Conservation (phyloP, 1,284 basidiomycete genomes). For the Naganishia cerealis region DNA sequence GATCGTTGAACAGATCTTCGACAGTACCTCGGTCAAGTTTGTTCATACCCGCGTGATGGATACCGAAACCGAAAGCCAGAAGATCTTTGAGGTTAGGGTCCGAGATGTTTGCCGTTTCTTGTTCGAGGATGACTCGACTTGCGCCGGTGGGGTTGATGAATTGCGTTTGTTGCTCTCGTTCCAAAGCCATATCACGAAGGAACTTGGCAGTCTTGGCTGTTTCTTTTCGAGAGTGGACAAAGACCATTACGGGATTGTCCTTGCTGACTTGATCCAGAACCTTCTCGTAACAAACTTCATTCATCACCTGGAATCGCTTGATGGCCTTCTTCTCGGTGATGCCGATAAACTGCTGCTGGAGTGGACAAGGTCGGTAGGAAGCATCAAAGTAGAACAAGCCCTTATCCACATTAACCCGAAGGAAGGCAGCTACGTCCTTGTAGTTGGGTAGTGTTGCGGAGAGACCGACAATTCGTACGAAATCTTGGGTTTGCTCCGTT, state of each 20-base stretch:
- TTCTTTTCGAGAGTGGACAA: conserved; percentile 97
- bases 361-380: conserved; percentile 85
- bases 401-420: conserved; percentile 87
- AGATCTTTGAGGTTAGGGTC: conserved; percentile 85
- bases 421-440: conserved; percentile 96
- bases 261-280: conserved; percentile 79
- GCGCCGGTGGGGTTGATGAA: conserved; percentile 91
- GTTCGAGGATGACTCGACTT: conserved; percentile 79
- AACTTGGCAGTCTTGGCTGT: conserved; percentile 96
- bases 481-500: conserved; percentile 91
- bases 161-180: conserved; percentile 91
- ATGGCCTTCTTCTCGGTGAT: conserved; percentile 99
- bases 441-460: conserved; percentile 98
- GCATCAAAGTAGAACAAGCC: conserved; percentile 98
- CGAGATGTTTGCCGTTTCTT: conserved; percentile 79
- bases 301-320: conserved; percentile 96
- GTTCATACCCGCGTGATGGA: conserved; percentile 99
- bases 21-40: conserved; percentile 87
- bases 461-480: conserved; percentile 89
- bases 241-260: conserved; percentile 81
- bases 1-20: conserved; percentile 91
- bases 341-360: conserved; percentile 96
- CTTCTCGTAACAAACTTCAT: conserved; percentile 99
- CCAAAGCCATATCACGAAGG: conserved; percentile 90
- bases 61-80: conserved; percentile 93